These are phyloP conservation scores for Xerocomus potaroensis DNA, from an alignment of 768 basidiomycete genomes.

Conservation along the genomic window DNA sequence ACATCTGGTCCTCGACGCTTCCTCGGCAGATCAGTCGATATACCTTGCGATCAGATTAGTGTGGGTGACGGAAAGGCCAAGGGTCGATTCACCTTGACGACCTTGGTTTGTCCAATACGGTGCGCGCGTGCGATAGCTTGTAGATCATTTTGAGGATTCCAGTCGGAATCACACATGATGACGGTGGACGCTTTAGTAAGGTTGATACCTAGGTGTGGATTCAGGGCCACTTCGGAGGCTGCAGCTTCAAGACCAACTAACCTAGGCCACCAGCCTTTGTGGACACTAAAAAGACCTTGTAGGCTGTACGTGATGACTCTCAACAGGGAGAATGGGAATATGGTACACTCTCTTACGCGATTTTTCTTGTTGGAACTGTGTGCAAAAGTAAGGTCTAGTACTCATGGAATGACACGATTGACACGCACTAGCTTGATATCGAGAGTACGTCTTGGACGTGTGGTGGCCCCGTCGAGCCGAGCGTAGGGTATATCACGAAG, in stretches of 20 bases:
- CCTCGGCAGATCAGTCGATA: slow-evolving; percentile 66
- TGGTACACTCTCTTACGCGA: slow-evolving; percentile 40
- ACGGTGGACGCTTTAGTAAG: slow-evolving; percentile 77
- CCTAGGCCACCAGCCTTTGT: slow-evolving; percentile 72
- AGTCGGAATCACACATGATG: slow-evolving; percentile 72
- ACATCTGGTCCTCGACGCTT: slow-evolving; percentile 74
- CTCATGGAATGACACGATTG: background rate
- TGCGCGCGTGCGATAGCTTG: slow-evolving; percentile 86
- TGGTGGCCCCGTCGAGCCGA: slow-evolving; percentile 54
- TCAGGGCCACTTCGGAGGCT: slow-evolving; percentile 13
- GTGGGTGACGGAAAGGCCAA: background rate
- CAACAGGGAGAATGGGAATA: background rate
- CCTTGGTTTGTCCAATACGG: slow-evolving; percentile 72
- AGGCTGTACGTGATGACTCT: slow-evolving; percentile 34
- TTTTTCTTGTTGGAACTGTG: slow-evolving; percentile 53
- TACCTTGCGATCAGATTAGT: slow-evolving; percentile 38
- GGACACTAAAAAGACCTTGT: slow-evolving; percentile 65
- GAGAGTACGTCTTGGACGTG: slow-evolving; percentile 49
- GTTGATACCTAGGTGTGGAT: slow-evolving; percentile 57
- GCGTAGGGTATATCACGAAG: slow-evolving; percentile 57
- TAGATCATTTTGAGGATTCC: slow-evolving; percentile 75
- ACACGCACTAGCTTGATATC: slow-evolving; percentile 52
- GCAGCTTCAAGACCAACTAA: slow-evolving; percentile 17
- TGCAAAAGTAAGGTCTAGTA: slow-evolving; percentile 1
- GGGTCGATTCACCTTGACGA: slow-evolving; percentile 46